Evolutionary conservation across 2,329 filamentous ascomycete species (phyloP).

Genomic region (Gnomoniopsis sp.): DNA sequence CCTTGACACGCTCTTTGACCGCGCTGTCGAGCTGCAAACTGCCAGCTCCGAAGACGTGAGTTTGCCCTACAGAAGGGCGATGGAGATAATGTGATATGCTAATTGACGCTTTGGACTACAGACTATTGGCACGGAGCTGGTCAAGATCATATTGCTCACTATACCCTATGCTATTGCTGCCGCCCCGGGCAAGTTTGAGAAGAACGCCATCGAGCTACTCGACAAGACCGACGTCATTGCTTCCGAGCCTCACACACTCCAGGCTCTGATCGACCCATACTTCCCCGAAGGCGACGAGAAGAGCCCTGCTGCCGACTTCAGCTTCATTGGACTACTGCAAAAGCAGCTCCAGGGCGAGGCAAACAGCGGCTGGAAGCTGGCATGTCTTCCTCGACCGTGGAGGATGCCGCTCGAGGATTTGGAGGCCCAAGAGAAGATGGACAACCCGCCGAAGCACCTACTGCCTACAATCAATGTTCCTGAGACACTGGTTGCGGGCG

Average conservation of each 20-base stretch:
- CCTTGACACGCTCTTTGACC: slow-evolving; percentile 83
- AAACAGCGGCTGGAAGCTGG: slow-evolving; percentile 69
- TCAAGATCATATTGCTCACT: slow-evolving; percentile 93
- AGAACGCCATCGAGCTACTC: slow-evolving; percentile 69
- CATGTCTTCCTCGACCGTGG: slow-evolving; percentile 66
- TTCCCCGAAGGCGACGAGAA: slow-evolving; percentile 61
- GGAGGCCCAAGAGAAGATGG: slow-evolving; percentile 58
- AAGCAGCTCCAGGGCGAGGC: slow-evolving; percentile 80
- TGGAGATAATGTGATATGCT: background rate
- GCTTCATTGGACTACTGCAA: slow-evolving; percentile 77
- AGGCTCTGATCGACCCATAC: slow-evolving; percentile 84
- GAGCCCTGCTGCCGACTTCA: slow-evolving; percentile 60
- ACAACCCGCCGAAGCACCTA: slow-evolving; percentile 64
- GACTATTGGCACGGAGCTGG: slow-evolving; percentile 77
- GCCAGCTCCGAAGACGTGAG: slow-evolving; percentile 88
- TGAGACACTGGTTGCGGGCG: slow-evolving; percentile 68
- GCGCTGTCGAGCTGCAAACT: slow-evolving; percentile 90
- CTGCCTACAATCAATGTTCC: slow-evolving; percentile 77
- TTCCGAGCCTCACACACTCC: slow-evolving; percentile 79
- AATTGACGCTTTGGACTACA: slow-evolving; percentile 24
- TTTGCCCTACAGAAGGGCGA: slow-evolving; percentile 18
- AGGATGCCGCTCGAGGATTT: slow-evolving; percentile 59
- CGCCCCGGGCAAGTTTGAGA: slow-evolving; percentile 66
- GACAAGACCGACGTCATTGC: slow-evolving; percentile 96
- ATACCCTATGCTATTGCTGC: slow-evolving; percentile 86